A percentile compares a stretch with the other conserved stretches of the same genome.
Evolutionary conservation across 1,139 yeast genomes (phyloP).

Genomic region (Casaregolazyma lundiana): DNA sequence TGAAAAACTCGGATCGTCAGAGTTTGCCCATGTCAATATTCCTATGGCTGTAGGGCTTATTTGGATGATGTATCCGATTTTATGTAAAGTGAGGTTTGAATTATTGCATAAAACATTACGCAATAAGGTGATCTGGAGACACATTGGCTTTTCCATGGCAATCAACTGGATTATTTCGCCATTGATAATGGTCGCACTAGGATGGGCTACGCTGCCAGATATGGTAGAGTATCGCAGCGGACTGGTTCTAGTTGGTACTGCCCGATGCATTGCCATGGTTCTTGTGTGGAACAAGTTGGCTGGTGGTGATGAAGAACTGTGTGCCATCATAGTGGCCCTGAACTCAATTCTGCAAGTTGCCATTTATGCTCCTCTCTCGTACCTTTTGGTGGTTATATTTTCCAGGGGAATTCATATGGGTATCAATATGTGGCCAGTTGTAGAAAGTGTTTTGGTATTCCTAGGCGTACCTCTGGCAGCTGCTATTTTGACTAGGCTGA

Average conservation of each 20-base stretch:
- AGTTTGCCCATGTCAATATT: conserved; percentile 16
- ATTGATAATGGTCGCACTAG: conserved; percentile 49
- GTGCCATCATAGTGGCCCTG: conserved; percentile 50
- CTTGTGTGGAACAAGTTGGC: conserved; percentile 58
- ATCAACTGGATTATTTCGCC: conserved; percentile 59
- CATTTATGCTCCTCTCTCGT: conserved; percentile 52
- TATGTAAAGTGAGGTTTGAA: conserved; percentile 54
- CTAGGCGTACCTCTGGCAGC: conserved; percentile 51
- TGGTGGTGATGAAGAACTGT: conserved; percentile 47
- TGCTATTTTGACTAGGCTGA: conserved; percentile 43
- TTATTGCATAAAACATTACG: conserved; percentile 29
- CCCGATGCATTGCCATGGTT: conserved; percentile 63
- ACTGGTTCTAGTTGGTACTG: conserved; percentile 55
- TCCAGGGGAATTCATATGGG: conserved; percentile 15
- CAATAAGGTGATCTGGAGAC: conserved; percentile 30
- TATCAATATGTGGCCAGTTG: conserved; percentile 33
- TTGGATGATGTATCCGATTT: conserved; percentile 57
- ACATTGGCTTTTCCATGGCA: conserved; percentile 40
- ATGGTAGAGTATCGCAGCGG: conserved; percentile 49
- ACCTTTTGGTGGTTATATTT: conserved; percentile 36
- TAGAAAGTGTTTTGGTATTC: conserved; percentile 48
- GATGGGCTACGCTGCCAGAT: conserved; percentile 52
- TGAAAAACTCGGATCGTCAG: not conserved
- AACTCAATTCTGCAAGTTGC: conserved; percentile 52
- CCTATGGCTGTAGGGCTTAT: conserved; percentile 53